phyloP scores from a whole-genome alignment of 2,329 filamentous ascomycete genomes.

The Cytospora chrysosperma region DNA sequence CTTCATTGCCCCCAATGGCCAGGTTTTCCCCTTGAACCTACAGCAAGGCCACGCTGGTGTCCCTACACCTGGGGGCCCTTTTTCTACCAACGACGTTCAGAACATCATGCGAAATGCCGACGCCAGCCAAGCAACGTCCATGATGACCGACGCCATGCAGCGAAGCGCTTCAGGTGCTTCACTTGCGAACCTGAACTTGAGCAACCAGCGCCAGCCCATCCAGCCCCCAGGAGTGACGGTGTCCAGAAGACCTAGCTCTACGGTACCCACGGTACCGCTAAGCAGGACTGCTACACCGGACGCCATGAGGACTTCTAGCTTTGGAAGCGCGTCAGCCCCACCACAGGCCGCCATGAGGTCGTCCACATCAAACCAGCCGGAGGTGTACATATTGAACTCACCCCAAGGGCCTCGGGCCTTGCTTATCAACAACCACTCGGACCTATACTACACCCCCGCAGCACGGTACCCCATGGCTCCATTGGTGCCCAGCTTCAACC shows the following conservation, averaged over 20 bases:
- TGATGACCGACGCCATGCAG: slow-evolving; percentile 50
- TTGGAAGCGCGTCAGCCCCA: slow-evolving; percentile 31
- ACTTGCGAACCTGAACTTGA: slow-evolving; percentile 38
- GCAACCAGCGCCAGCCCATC: slow-evolving; percentile 31
- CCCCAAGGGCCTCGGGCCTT: slow-evolving; percentile 59
- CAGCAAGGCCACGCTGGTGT: slow-evolving; percentile 21
- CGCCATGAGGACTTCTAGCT: slow-evolving; percentile 35
- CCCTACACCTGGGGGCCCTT: slow-evolving; percentile 31
- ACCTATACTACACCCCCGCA: slow-evolving; percentile 48
- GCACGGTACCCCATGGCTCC: slow-evolving; percentile 1
- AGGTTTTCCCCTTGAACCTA: slow-evolving; percentile 28
- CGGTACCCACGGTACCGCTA: slow-evolving; percentile 41
- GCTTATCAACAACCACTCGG: slow-evolving; percentile 51
- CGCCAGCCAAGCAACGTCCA: slow-evolving; percentile 42
- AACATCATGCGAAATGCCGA: slow-evolving; percentile 48
- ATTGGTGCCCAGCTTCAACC: slow-evolving; percentile 18
- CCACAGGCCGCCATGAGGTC: slow-evolving; percentile 26
- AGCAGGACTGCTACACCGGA: slow-evolving; percentile 52
- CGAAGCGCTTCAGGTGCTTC: slow-evolving; percentile 50
- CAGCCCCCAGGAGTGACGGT: slow-evolving; percentile 44
- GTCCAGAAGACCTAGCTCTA: slow-evolving; percentile 36
- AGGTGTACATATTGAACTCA: slow-evolving; percentile 62
- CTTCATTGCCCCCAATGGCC: slow-evolving; percentile 23
- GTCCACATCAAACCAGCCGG: slow-evolving; percentile 36
- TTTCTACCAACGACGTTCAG: slow-evolving; percentile 46